A percentile compares a stretch with the other conserved stretches of the same genome.
Conservation (phyloP, 495 filamentous ascomycete species). For the Aspergillus baeticus region DNA sequence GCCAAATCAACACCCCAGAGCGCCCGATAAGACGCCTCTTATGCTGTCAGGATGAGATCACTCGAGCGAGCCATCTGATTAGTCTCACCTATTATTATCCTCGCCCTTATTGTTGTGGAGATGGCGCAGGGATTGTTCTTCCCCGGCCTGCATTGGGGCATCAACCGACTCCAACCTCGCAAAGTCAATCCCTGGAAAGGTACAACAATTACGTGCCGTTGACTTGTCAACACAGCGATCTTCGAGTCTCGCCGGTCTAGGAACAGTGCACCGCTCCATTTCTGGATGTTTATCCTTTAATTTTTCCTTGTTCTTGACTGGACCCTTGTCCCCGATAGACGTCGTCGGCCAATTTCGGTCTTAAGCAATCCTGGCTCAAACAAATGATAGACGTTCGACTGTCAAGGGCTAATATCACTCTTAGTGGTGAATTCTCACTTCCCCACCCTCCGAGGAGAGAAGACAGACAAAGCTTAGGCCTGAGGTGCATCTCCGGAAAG, state of each 20-base stretch:
- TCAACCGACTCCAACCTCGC: not conserved
- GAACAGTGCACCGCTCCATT: not conserved
- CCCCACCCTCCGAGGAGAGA: not conserved
- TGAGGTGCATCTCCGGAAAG: no score
- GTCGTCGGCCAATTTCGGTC: not conserved
- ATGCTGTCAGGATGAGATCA: constrained; percentile 4
- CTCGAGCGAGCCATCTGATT: not conserved
- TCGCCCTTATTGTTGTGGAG: no score
- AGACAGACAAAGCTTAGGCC: constrained; percentile 1
- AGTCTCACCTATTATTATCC: constrained; percentile 7
- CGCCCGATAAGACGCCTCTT: not conserved
- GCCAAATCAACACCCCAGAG: constrained; percentile 9
- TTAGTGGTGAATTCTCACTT: not conserved
- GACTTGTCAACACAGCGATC: not conserved
- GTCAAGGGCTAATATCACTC: not conserved
- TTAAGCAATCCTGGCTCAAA: not conserved
- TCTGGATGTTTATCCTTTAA: no score
- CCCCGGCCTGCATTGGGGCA: not conserved
- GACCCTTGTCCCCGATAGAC: not conserved
- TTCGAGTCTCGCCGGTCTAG: not conserved
- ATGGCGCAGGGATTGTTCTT: not conserved
- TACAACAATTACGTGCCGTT: not conserved
- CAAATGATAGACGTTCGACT: not conserved
- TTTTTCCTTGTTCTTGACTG: not conserved
- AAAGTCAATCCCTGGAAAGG: not conserved